These are phyloP conservation scores for Aureobasidium vineae DNA, from an alignment of 2,329 filamentous ascomycete species.

Conservation along the genomic window DNA sequence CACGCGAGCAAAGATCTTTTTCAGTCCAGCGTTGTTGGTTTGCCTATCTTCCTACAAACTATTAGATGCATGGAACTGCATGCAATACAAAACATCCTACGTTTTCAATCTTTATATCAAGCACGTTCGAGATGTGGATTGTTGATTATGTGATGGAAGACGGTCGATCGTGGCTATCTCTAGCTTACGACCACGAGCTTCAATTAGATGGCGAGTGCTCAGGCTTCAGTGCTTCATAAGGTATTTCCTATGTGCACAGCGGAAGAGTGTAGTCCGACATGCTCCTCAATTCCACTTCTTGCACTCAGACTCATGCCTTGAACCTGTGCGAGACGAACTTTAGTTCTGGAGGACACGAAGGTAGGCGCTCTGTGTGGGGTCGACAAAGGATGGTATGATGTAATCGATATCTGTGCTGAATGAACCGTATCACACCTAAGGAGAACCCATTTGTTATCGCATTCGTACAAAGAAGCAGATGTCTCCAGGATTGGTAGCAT, in stretches of 20 bases:
- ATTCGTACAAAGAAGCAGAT: not conserved
- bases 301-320: too few relatives aligned
- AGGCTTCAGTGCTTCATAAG: not conserved
- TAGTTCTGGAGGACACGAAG: not conserved
- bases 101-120: not conserved
- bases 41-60: not conserved
- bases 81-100: not conserved
- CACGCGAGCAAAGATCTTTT: not conserved
- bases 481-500: too few relatives aligned
- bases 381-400: not conserved
- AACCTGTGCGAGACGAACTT: not conserved
- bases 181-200: not conserved
- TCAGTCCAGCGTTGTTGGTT: not conserved
- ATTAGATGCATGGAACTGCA: not conserved
- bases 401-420: not conserved
- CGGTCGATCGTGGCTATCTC: not conserved
- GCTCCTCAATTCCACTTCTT: too few relatives aligned
- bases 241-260: too few relatives aligned
- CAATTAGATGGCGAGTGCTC: not conserved
- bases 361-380: slow-evolving; percentile 8
- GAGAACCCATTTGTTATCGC: not conserved
- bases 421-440: not conserved
- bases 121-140: not conserved
- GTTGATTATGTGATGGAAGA: not conserved
- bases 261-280: too few relatives aligned